Evolutionary conservation across 1,139 yeast genomes (phyloP).

Genomic region (Eremothecium sinecaudum): DNA sequence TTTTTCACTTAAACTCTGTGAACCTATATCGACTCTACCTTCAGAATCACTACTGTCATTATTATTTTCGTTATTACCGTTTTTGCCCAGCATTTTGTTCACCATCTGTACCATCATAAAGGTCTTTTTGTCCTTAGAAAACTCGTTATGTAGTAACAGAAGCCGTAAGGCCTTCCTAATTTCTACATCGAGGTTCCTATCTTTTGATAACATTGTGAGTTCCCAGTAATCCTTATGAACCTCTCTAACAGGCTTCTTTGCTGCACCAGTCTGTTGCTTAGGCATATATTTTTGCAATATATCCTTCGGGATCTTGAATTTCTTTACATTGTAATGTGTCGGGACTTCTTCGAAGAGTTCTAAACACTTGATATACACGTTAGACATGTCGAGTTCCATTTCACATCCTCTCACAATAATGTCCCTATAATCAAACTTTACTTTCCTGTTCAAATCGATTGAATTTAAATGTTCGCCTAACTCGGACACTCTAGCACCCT

Average conservation of each 20-base stretch:
- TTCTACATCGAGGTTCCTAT: constrained; percentile 15
- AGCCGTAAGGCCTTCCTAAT: constrained; percentile 15
- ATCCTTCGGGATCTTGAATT: constrained; percentile 1
- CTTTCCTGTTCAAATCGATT: constrained; percentile 11
- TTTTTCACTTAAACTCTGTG: neutral
- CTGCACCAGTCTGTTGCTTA: constrained; percentile 8
- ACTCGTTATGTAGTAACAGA: constrained; percentile 13
- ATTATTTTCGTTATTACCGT: constrained; percentile 3
- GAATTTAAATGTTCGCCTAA: constrained; percentile 7
- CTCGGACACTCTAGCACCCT: constrained; percentile 6
- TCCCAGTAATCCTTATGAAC: constrained; percentile 14
- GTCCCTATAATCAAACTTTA: constrained; percentile 23
- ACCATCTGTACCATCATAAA: constrained; percentile 18
- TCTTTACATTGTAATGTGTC: constrained; percentile 3
- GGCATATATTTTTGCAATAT: constrained; percentile 11
- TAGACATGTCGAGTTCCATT: constrained; percentile 26
- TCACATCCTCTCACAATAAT: constrained; percentile 26
- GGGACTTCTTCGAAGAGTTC: constrained; percentile 28
- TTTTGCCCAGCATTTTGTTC: neutral
- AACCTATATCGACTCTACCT: constrained; percentile 7
- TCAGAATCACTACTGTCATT: constrained; percentile 7
- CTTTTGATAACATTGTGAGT: constrained; percentile 15
- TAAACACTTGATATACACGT: constrained; percentile 26
- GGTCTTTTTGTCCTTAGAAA: constrained; percentile 18
- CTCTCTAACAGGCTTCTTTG: constrained; percentile 8